Base-by-base conservation (phyloP, 495 filamentous ascomycete genomes). In the Penicillium flavigenum region DNA sequence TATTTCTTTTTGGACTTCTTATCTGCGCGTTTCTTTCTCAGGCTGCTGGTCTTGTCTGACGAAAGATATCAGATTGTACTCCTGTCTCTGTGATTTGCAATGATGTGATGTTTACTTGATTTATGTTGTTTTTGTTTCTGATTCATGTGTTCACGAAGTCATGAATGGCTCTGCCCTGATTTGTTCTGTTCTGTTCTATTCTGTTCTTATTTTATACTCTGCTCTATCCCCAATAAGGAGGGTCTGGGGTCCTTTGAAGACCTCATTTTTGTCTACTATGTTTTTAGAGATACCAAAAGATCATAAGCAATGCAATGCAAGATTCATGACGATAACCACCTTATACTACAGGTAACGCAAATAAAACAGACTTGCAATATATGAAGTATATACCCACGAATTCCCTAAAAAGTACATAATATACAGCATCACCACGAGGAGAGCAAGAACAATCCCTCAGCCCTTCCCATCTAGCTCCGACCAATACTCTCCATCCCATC, bases 401-500 rank as follows among this genome's bases (percentile, higher is more conserved):
- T 10, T 34, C 8, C 12, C 3, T 34, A 16, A 32, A 47, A 39
- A 29, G 9, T 47, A 55, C 43, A 47, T 63, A 60, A 31, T 60
- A 56, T 63, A 63, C 61, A 63, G 34, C 22, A 11, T 14, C 11
- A 17, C 36, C 7, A 39, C 6, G 16, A 22, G 14, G 19, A 17
- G 20, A 57, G 20, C 22, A 17, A 43, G 26, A 29, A 51, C 10
- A 42, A 39, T 26, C 5, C 24, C 17, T 16, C 36, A 26, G 11
- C 17, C 14, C 11, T 51, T 51, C 16, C 24, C 29, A 41, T 44
- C 43, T 49, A 39, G 10, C 47, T 47, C 36, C 57, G 47, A 44
- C 73, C 72, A 65, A 95, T 92, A 60, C 74, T 79, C 54, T 87
- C 83, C 67, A 79, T 71, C 0, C 89, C 89, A 65, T 86, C 85